phyloP scores from a whole-genome alignment of 2,329 filamentous ascomycete genomes.

The Reticulascus tulasneorum region DNA sequence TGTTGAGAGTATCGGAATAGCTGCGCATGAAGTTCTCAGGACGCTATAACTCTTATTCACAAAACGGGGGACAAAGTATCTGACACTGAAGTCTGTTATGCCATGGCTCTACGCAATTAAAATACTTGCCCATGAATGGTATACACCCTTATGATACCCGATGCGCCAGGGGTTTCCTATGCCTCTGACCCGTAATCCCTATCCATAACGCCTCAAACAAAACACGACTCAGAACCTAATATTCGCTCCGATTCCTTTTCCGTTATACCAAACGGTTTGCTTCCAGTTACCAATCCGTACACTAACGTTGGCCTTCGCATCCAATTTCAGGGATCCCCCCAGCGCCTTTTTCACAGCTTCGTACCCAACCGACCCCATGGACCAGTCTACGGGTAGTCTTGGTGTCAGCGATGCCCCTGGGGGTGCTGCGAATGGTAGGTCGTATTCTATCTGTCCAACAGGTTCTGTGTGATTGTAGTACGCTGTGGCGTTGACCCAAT shows the following conservation, averaged over 20 bases:
- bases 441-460: conserved; percentile 73
- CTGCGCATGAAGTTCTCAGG: no score
- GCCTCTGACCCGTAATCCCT: no score
- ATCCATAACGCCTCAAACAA: conserved; percentile 12
- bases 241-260: conserved; percentile 66
- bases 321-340: conserved; percentile 74
- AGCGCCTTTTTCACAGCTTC: conserved; percentile 76
- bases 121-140: no score
- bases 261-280: conserved; percentile 67
- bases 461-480: conserved; percentile 77
- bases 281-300: conserved; percentile 72
- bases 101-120: no score
- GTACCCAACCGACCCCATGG: conserved; percentile 72
- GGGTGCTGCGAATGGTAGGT: conserved; percentile 69
- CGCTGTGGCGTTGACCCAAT: conserved; percentile 77
- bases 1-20: no score
- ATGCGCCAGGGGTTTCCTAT: no score
- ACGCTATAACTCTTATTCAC: no score
- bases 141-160: no score
- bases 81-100: no score
- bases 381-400: conserved; percentile 77
- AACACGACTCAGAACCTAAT: conserved; percentile 42
- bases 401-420: conserved; percentile 72
- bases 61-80: no score
- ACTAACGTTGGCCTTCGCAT: conserved; percentile 72